A percentile compares a stretch with the other conserved stretches of the same genome.
These are phyloP conservation scores for Basipetospora chlamydospora DNA, from an alignment of 2,329 filamentous ascomycete genomes.

Conservation along the genomic window DNA sequence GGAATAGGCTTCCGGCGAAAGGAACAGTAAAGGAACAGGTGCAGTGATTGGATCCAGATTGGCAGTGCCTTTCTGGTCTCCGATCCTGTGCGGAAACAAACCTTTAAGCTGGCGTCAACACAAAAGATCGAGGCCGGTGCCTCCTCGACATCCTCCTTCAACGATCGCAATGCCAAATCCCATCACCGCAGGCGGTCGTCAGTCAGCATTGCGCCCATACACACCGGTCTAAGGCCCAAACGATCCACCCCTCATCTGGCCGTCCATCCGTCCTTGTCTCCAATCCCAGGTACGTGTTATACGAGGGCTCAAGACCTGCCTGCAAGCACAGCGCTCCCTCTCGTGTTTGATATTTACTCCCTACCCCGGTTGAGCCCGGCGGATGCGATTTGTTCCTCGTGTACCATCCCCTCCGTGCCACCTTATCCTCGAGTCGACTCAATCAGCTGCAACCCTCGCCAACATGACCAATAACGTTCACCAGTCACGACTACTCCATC, in stretches of 20 bases:
- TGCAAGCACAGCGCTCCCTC: too few species aligned
- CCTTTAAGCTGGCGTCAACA: constrained; percentile 10
- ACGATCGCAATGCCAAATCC: constrained; percentile 7
- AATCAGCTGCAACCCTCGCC: too few species aligned
- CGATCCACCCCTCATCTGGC: constrained; percentile 20
- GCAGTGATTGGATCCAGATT: not conserved
- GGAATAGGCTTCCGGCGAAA: too few species aligned
- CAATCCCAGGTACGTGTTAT: constrained; percentile 38
- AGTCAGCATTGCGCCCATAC: constrained; percentile 16
- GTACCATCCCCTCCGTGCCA: constrained; percentile 1
- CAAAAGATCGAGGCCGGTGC: constrained; percentile 4
- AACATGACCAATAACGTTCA: not conserved
- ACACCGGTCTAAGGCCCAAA: too few species aligned
- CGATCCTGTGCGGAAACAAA: too few species aligned
- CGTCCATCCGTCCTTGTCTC: constrained; percentile 24
- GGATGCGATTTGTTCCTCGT: too few species aligned
- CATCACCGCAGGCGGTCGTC: constrained; percentile 18
- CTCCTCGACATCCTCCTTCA: constrained; percentile 5
- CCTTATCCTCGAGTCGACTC: too few species aligned
- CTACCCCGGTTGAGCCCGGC: too few species aligned
- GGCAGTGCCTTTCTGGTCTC: not conserved
- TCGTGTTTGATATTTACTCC: too few species aligned
- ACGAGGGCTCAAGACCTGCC: too few species aligned
- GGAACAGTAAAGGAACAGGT: too few species aligned
- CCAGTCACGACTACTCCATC: not conserved